These are phyloP conservation scores for Hyaloscypha variabilis DNA, from an alignment of 495 filamentous ascomycete genomes.

Conservation along the genomic window DNA sequence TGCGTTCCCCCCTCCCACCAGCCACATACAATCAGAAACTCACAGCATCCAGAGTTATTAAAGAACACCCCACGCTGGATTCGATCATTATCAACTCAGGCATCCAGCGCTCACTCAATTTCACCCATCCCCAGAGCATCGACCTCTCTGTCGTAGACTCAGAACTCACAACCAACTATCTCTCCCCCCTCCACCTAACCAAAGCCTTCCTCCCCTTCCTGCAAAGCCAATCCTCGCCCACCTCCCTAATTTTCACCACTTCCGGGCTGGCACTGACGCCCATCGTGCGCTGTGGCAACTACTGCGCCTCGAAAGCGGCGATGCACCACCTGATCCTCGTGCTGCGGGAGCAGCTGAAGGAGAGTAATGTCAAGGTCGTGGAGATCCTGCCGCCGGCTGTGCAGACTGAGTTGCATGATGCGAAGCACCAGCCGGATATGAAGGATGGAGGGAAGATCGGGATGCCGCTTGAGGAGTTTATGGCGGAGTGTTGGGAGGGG, in stretches of 20 bases:
- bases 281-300: conserved; percentile 35
- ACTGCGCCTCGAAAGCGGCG: conserved; percentile 53
- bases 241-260: conserved; percentile 28
- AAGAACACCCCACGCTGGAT: no score
- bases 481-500: conserved; percentile 47
- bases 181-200: no score
- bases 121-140: no score
- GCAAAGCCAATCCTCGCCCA: no score
- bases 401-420: conserved; percentile 39
- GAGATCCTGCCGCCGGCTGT: conserved; percentile 60
- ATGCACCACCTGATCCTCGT: conserved; percentile 48
- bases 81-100: no score
- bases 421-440: conserved; percentile 12
- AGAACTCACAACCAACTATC: no score
- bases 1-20: no score
- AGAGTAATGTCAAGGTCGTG: conserved; percentile 52
- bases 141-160: no score
- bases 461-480: conserved; percentile 60
- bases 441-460: conserved; percentile 32
- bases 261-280: conserved; percentile 46
- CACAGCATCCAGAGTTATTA: no score
- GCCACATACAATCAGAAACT: no score
- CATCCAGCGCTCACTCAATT: no score
- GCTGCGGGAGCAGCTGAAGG: conserved; percentile 53
- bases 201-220: no score